Evolutionary conservation across 2,329 filamentous ascomycete species (phyloP), one percentile per base, ranked within the genome.

Genomic region (Arthrobotrys sinensis): DNA sequence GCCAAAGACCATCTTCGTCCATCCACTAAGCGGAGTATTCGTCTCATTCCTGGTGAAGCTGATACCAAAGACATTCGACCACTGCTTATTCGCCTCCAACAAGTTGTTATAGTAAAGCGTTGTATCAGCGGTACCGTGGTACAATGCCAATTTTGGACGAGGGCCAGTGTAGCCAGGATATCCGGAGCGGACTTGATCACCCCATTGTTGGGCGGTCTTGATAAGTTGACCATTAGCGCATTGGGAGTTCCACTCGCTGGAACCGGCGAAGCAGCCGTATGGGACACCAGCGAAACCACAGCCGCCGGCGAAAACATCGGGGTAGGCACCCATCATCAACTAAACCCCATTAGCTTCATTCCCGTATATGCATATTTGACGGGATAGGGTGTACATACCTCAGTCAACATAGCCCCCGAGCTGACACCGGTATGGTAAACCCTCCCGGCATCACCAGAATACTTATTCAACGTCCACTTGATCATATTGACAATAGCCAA

Each of bases 401-500:
- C 65, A 7, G 87, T 88, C 87, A 89, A 89, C 87, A 89, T 89
- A 21, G 85, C 88, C 38, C 87, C 87, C 0, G 87, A 88, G 38
- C 85, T 87, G 38, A 85, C 83, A 12, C 89, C 89, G 0, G 87
- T 88, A 1, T 87, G 87, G 76, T 87, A 90, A 1, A 90, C 87
- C 68, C 85, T 85, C 77, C 81, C 84, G 34, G 85, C 80, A 80
- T 90, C 87, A 28, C 85, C 88, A 1, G 84, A 84, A 83, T 90
- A 89, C 81, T 85, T 85, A 7, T 82, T 79, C n/a, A 90, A 82
- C 2, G 87, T 85, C 80, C 88, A 90, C 45, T 83, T 84, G 55
- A 90, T 88, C 88, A 90, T 90, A 81, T 88, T 89, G 24, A 86
- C 87, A 71, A 91, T 88, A 0, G 86, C 85, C 48, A 87, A 86